Evolutionary conservation across 2,329 filamentous ascomycete genomes (phyloP).

Genomic region (Dendrostoma leiphaemia): DNA sequence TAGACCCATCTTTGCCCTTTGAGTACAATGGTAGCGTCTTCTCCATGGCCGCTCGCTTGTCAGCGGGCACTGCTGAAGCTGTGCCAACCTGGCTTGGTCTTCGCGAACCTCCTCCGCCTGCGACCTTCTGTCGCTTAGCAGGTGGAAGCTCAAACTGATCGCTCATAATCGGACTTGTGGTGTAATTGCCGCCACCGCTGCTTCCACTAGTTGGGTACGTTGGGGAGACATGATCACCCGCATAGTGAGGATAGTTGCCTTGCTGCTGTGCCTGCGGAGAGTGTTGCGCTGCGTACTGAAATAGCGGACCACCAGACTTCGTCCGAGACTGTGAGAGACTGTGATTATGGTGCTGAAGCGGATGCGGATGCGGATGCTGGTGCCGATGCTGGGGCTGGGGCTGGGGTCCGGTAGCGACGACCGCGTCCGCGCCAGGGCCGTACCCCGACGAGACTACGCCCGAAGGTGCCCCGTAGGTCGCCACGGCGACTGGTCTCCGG

Average conservation of each 20-base stretch:
- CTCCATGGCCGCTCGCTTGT: not conserved
- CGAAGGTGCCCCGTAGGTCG: constrained; percentile 31
- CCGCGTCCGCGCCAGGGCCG: constrained; percentile 18
- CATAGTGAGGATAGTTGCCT: not conserved
- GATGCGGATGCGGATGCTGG: constrained; percentile 12
- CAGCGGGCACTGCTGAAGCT: not conserved
- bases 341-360: constrained; percentile 1
- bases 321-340: not conserved
- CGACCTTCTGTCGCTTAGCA: constrained; percentile 15
- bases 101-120: constrained; percentile 4
- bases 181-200: constrained; percentile 12
- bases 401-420: constrained; percentile 6
- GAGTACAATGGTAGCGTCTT: not conserved
- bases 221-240: constrained; percentile 11
- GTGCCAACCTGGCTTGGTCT: not conserved
- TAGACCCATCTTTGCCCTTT: not conserved
- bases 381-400: not conserved
- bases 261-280: not conserved
- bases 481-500: constrained; percentile 31
- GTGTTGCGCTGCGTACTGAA: not conserved
- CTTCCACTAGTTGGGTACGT: constrained; percentile 6
- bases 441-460: constrained; percentile 18
- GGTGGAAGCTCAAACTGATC: constrained; percentile 16
- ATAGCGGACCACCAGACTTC: not conserved
- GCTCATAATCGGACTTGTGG: constrained; percentile 7